phyloP scores from a whole-genome alignment of 768 basidiomycete genomes.

The Strobilomyces echinocephalus region DNA sequence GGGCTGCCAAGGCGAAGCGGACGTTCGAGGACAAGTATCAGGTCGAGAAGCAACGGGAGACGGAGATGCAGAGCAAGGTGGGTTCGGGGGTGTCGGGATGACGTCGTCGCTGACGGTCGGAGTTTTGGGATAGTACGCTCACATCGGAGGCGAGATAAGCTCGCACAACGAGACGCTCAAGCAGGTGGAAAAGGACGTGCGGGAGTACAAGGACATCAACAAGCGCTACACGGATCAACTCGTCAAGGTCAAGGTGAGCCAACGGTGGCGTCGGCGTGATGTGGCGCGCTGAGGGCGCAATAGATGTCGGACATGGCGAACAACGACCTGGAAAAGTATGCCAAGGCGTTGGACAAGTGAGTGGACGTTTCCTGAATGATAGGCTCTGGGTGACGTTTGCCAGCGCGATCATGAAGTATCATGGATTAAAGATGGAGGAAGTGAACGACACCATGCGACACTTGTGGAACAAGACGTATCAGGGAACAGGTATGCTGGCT shows the following conservation, averaged over 20 bases:
- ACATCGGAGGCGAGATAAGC: constrained; percentile 77
- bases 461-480: constrained; percentile 98
- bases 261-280: neutral
- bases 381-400: constrained; percentile 11
- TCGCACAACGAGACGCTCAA: constrained; percentile 65
- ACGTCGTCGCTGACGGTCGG: neutral
- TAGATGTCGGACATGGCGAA: constrained; percentile 99
- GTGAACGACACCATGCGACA: constrained; percentile 98
- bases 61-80: constrained; percentile 65
- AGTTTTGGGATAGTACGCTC: constrained; percentile 54
- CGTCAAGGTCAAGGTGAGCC: constrained; percentile 83
- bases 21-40: constrained; percentile 82
- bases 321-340: constrained; percentile 95
- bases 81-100: constrained; percentile 6
- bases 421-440: constrained; percentile 97
- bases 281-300: neutral
- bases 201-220: constrained; percentile 83
- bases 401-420: constrained; percentile 99
- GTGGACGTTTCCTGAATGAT: constrained; percentile 15
- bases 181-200: constrained; percentile 63
- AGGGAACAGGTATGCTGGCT: constrained; percentile 76
- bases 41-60: constrained; percentile 67
- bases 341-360: constrained; percentile 94
- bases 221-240: constrained; percentile 87
- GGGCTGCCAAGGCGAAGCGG: constrained; percentile 75